phyloP scores from a whole-genome alignment of 2,329 filamentous ascomycete genomes.

The Colletotrichum costaricense region DNA sequence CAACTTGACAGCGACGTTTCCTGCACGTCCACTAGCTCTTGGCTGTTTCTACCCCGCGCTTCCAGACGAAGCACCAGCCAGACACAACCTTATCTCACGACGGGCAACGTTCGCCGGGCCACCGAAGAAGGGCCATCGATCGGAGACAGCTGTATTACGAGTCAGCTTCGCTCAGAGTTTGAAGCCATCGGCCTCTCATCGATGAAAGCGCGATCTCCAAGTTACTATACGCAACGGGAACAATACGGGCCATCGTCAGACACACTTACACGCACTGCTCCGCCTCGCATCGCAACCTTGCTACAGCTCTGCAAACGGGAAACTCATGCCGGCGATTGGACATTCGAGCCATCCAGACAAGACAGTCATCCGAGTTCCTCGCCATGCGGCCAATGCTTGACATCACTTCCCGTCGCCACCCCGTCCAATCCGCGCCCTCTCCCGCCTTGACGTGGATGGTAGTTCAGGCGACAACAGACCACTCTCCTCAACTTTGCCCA shows the following conservation, averaged over 20 bases:
- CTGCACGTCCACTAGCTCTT: background rate
- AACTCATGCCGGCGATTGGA: background rate
- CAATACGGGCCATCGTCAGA: background rate
- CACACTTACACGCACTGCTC: slow-evolving; percentile 1
- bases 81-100: slow-evolving; percentile 21
- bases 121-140: slow-evolving; percentile 5
- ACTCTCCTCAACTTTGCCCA: slow-evolving; percentile 16
- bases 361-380: background rate
- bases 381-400: background rate
- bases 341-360: background rate
- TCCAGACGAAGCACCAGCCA: background rate
- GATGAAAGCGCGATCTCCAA: background rate
- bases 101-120: background rate
- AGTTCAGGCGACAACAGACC: slow-evolving; percentile 17
- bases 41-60: slow-evolving; percentile 18
- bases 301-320: background rate
- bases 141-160: background rate
- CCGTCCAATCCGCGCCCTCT: slow-evolving; percentile 19
- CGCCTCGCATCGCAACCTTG: slow-evolving; percentile 3
- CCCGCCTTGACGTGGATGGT: background rate
- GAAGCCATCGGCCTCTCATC: background rate
- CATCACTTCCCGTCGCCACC: background rate
- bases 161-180: background rate
- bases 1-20: background rate
- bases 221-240: slow-evolving; percentile 1